These are phyloP conservation scores for Penicillium janthinellum DNA, from an alignment of 2,329 filamentous ascomycete genomes.

Conservation along the genomic window DNA sequence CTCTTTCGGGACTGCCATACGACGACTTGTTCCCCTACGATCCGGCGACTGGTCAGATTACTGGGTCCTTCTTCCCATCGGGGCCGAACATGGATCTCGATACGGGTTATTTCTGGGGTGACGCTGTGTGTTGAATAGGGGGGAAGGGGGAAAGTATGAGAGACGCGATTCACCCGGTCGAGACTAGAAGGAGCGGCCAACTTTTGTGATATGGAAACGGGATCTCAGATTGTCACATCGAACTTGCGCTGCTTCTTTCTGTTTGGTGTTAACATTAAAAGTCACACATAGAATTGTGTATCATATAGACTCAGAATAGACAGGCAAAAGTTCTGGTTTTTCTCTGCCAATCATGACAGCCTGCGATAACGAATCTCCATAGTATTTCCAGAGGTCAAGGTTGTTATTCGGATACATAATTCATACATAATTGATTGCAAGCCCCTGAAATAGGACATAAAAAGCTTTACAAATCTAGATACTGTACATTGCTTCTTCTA, in stretches of 20 bases:
- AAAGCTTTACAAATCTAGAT: neutral
- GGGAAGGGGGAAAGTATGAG: neutral
- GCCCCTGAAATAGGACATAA: neutral
- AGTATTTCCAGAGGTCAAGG: too few relatives aligned
- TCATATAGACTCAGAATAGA: constrained; percentile 2
- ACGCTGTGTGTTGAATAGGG: constrained; percentile 27
- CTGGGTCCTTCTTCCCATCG: constrained; percentile 41
- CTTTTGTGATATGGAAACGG: neutral
- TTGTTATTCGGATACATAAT: neutral
- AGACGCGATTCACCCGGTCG: neutral
- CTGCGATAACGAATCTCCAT: neutral
- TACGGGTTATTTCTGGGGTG: constrained; percentile 36
- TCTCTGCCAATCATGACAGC: too few relatives aligned
- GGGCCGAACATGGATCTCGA: constrained; percentile 35
- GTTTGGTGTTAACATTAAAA: constrained; percentile 4
- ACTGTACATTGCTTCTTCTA: neutral
- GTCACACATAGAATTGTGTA: constrained; percentile 5
- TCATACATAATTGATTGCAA: neutral
- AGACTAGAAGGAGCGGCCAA: neutral
- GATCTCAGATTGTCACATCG: constrained; percentile 12
- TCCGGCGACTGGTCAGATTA: constrained; percentile 39
- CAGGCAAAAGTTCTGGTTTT: constrained; percentile 10
- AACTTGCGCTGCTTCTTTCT: constrained; percentile 1
- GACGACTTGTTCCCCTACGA: constrained; percentile 40
- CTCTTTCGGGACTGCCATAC: constrained; percentile 25